Evolutionary conservation across 73 alveolate genomes (phyloP).

Genomic region (Urostyla sp.): DNA sequence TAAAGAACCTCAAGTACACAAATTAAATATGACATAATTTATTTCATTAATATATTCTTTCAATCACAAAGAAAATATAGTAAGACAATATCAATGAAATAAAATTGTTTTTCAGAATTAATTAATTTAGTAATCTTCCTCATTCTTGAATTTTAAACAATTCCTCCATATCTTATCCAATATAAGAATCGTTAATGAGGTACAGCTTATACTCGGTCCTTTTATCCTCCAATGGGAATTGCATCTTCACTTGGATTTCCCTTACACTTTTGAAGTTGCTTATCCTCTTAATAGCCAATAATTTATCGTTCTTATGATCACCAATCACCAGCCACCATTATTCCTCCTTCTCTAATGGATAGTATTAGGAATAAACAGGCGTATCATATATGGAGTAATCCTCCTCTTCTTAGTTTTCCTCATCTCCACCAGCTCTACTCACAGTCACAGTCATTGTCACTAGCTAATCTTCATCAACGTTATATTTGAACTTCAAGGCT

Average conservation of each 20-base stretch:
- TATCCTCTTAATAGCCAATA: constrained; percentile 74
- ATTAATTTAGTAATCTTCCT: too few relatives aligned
- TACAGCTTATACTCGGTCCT: constrained; percentile 74
- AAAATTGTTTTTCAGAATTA: too few relatives aligned
- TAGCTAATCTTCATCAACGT: constrained; percentile 42
- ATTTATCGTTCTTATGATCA: constrained; percentile 57
- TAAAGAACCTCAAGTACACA: too few relatives aligned
- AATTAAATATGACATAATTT: too few relatives aligned
- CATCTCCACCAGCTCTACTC: constrained; percentile 40
- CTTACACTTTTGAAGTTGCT: constrained; percentile 58
- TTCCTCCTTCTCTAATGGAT: constrained; percentile 86
- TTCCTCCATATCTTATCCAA: constrained; percentile 84
- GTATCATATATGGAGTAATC: constrained; percentile 17
- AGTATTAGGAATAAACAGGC: constrained; percentile 70
- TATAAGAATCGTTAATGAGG: constrained; percentile 85
- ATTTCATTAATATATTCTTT: too few relatives aligned
- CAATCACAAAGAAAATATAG: too few relatives aligned
- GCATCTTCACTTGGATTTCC: constrained; percentile 9
- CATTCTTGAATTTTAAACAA: too few relatives aligned
- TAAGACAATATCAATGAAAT: too few relatives aligned
- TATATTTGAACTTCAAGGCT: constrained; percentile 10
- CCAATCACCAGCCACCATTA: constrained; percentile 94
- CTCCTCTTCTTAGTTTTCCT: constrained; percentile 59
- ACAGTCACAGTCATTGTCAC: constrained; percentile 32
- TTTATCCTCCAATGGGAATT: constrained; percentile 17